Percentiles rank a stretch among this genome's conserved stretches.
Evolutionary conservation across 176 grass and related monocot species (phyloP).

Genomic region (Oryza rufipogon): DNA sequence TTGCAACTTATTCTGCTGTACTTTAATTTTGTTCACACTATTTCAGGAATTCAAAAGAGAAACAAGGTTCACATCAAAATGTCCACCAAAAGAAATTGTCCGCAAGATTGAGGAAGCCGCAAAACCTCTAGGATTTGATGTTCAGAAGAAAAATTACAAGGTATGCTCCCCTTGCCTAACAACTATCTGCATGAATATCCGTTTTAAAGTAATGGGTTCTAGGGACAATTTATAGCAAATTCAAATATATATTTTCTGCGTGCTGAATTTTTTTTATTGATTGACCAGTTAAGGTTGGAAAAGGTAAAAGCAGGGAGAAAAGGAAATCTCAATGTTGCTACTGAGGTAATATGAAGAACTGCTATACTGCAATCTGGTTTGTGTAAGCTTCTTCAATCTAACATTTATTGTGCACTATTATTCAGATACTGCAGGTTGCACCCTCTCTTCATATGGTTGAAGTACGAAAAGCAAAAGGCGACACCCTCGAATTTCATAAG

Average conservation of each 20-base stretch:
- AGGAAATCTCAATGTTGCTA: conserved; percentile 94
- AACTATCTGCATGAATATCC: not conserved
- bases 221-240: not conserved
- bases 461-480: conserved; percentile 88
- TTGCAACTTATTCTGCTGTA: not conserved
- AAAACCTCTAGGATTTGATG: conserved; percentile 94
- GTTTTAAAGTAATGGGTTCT: not conserved
- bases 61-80: conserved; percentile 95
- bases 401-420: conserved; percentile 34
- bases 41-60: conserved; percentile 89
- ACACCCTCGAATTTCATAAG: conserved; percentile 96
- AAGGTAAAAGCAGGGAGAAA: conserved; percentile 90
- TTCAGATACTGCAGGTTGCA: conserved; percentile 89
- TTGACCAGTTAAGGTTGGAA: conserved; percentile 78
- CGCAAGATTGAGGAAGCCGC: conserved; percentile 99
- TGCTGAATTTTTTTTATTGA: conserved; percentile 19
- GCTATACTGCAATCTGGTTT: conserved; percentile 13
- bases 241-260: not conserved
- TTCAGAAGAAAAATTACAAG: conserved; percentile 99
- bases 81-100: conserved; percentile 85
- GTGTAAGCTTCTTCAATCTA: not conserved
- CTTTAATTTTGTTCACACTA: not conserved
- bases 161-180: conserved; percentile 11
- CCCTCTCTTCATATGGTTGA: conserved; percentile 97
- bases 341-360: conserved; percentile 57